Evolutionary conservation across 2,329 filamentous ascomycete genomes (phyloP), one percentile per base, ranked within the genome.

Genomic region (Furcasterigmium sp.): DNA sequence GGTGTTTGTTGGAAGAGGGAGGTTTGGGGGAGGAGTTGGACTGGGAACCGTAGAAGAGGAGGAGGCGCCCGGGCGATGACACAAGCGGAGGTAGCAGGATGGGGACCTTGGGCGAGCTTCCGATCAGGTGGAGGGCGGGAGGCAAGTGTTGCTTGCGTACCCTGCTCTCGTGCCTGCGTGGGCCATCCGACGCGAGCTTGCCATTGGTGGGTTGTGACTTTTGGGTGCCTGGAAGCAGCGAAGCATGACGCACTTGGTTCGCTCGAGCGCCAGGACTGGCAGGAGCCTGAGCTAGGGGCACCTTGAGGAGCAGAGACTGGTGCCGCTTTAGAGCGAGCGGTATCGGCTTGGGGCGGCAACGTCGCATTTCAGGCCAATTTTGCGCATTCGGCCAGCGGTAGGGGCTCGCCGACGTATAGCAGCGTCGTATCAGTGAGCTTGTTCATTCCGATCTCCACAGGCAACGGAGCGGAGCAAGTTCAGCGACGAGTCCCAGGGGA

Each of bases 101-200:
- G 29, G 29, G 32, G 32, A 35, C 32, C 32, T 35, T 32, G 29
- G 29, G n/a, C n/a, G 23, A 26, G 23, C 32, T 35, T n/a, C 32
- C n/a, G 32, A 35, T 18, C 32, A 35, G n/a, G n/a, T 17, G 32
- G 29, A 32, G 29, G 29, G 29, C 29, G 29, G 32, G 32, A 35
- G 32, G 32, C 32, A 15, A 35, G 32, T 35, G 32, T 35, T 35
- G 32, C 32, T 19, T 35, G 32, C 32, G 32, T 35, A 35, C 32
- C 15, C 23, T 26, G 23, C 23, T 26, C 32, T 35, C 32, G 32
- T 35, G 32, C 32, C 32, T 35, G 32, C n/a, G 32, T 17, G 32
- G 32, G 32, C n/a, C 32, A 17, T 11, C n/a, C 17, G 32, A 17
- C 17, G 4, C 8, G 15, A 35, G 32, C 32, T 35, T 35, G n/a